Percentiles rank a stretch among this genome's conserved stretches.
These are phyloP conservation scores for Leptographium lundbergii DNA, from an alignment of 2,329 filamentous ascomycete genomes.

Conservation along the genomic window DNA sequence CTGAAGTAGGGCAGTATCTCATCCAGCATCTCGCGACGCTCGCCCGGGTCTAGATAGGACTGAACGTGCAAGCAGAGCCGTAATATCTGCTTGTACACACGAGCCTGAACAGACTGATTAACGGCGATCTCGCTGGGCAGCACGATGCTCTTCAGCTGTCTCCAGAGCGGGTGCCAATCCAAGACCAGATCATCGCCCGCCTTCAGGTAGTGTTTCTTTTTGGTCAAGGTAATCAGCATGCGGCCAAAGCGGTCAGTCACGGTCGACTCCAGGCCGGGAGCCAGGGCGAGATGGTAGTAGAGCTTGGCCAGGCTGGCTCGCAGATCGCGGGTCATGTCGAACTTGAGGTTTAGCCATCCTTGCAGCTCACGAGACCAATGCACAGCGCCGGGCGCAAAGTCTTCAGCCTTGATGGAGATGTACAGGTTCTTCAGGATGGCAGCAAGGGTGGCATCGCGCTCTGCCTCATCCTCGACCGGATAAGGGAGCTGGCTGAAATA, in stretches of 20 bases:
- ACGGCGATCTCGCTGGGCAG: conserved; percentile 70
- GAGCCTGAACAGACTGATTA: conserved; percentile 42
- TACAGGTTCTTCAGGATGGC: conserved; percentile 92
- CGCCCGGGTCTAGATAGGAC: conserved; percentile 81
- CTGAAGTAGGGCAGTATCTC: conserved; percentile 81
- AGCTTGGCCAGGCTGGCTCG: conserved; percentile 75
- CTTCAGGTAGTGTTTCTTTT: conserved; percentile 90
- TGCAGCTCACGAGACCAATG: conserved; percentile 97
- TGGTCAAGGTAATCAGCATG: conserved; percentile 94
- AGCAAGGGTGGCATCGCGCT: conserved; percentile 66
- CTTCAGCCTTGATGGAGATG: conserved; percentile 78
- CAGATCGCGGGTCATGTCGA: conserved; percentile 79
- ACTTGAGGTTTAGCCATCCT: conserved; percentile 93
- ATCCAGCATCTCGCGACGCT: conserved; percentile 69
- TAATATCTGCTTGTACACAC: conserved; percentile 53
- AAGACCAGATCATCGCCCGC: conserved; percentile 80
- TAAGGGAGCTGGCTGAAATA: conserved; percentile 91
- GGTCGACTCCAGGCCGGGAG: conserved; percentile 72
- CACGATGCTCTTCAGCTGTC: conserved; percentile 82
- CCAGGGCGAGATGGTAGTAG: conserved; percentile 87
- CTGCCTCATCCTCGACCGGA: conserved; percentile 63
- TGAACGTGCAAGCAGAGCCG: conserved; percentile 87
- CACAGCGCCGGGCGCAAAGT: conserved; percentile 84
- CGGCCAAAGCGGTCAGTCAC: conserved; percentile 84
- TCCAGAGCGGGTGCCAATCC: conserved; percentile 88